Evolutionary conservation across 441 rosid species (phyloP).

Genomic region (Geranium incanum): DNA sequence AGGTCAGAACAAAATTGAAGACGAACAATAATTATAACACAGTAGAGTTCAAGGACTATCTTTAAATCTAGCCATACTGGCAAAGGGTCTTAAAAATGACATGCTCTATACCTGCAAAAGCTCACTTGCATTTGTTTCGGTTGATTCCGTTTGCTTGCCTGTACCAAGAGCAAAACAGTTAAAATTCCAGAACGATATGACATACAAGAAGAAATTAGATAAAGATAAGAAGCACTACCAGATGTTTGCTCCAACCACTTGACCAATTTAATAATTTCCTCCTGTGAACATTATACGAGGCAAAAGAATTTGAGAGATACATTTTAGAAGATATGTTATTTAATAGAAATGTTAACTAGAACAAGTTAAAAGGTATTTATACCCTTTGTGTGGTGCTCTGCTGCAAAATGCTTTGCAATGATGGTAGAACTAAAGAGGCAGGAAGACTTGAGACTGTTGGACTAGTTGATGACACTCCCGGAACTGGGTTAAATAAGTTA

Average conservation of each 20-base stretch:
- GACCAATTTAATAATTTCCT: slow-evolving; percentile 74
- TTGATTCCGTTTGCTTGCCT: slow-evolving; percentile 60
- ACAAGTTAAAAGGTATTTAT: slow-evolving; percentile 16
- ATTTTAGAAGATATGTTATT: background rate
- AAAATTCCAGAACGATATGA: slow-evolving; percentile 12
- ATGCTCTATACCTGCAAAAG: slow-evolving; percentile 48
- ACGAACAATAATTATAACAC: background rate
- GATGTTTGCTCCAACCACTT: slow-evolving; percentile 67
- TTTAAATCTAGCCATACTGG: background rate
- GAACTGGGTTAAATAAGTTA: slow-evolving; percentile 39
- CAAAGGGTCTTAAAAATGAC: background rate
- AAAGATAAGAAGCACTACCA: slow-evolving; percentile 36
- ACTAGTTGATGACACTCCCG: slow-evolving; percentile 40
- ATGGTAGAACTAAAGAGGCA: slow-evolving; percentile 53
- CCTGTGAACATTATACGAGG: slow-evolving; percentile 43
- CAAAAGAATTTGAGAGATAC: slow-evolving; percentile 1
- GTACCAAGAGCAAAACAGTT: slow-evolving; percentile 22
- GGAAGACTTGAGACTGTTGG: slow-evolving; percentile 35
- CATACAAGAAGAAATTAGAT: background rate
- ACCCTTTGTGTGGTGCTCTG: slow-evolving; percentile 79
- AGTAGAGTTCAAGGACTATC: background rate
- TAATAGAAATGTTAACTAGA: background rate
- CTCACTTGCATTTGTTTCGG: slow-evolving; percentile 45
- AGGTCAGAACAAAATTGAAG: background rate
- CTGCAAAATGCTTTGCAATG: slow-evolving; percentile 75